phyloP scores from a whole-genome alignment of 1,139 yeast species.

The Saccharomyces hybrid region DNA sequence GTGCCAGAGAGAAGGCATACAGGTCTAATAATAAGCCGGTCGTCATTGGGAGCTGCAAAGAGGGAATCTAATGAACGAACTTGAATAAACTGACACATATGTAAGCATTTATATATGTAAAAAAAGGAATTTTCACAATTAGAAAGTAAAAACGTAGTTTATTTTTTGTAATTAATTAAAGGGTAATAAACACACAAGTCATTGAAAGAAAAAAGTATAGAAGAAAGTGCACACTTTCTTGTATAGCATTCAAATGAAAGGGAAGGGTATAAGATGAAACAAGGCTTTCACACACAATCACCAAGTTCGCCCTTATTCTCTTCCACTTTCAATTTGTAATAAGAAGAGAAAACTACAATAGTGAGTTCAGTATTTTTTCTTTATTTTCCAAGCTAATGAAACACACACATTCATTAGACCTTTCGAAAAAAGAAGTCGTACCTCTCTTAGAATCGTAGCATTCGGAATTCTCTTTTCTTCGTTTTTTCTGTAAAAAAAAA shows the following conservation, averaged over 20 bases:
- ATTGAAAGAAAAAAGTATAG: not conserved
- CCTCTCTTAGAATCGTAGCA: not conserved
- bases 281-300: not conserved
- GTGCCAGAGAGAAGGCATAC: no score
- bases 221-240: not conserved
- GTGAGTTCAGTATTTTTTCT: not conserved
- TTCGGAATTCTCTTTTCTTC: not conserved
- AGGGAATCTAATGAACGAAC: not conserved
- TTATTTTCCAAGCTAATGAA: not conserved
- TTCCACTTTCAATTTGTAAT: not conserved
- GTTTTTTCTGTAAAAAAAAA: not conserved
- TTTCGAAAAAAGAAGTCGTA: not conserved
- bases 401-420: slow-evolving; percentile 3
- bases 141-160: not conserved
- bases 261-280: not conserved
- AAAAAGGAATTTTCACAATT: not conserved
- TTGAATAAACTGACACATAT: not conserved
- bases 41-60: no score
- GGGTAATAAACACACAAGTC: not conserved
- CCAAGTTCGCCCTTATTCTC: not conserved
- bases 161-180: not conserved
- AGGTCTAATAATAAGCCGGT: no score
- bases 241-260: not conserved
- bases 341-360: not conserved
- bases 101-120: not conserved